A percentile compares a stretch with the other conserved stretches of the same genome.
Evolutionary conservation across 805 yeast genomes (phyloP).

Genomic region (Candida broadrunensis): DNA sequence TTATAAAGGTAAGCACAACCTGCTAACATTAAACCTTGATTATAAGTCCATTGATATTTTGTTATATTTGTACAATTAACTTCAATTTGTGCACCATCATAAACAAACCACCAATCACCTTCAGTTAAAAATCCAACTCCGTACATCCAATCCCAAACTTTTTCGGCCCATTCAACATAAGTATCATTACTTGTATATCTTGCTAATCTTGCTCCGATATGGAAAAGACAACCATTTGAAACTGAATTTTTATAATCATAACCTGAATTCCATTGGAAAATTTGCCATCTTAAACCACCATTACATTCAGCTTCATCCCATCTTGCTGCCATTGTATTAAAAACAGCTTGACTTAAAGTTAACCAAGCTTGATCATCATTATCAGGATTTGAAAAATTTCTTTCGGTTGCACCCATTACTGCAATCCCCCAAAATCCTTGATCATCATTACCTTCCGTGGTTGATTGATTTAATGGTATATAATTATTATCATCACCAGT

Average conservation of each 20-base stretch:
- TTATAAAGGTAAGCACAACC: conserved; percentile 84
- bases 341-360: conserved; percentile 39
- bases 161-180: conserved; percentile 40
- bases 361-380: conserved; percentile 37
- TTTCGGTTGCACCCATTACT: conserved; percentile 88
- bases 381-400: conserved; percentile 64
- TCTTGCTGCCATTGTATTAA: conserved; percentile 43
- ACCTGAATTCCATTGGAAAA: conserved; percentile 47
- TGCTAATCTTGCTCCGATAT: conserved; percentile 43
- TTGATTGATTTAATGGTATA: conserved; percentile 83
- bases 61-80: conserved; percentile 63
- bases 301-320: conserved; percentile 38
- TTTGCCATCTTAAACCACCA: conserved; percentile 49
- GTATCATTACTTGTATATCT: conserved; percentile 38
- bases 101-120: conserved; percentile 49
- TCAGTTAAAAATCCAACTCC: conserved; percentile 42
- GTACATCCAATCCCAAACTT: conserved; percentile 45
- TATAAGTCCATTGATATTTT: conserved; percentile 77
- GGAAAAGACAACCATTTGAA: conserved; percentile 43
- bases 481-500: conserved; percentile 65
- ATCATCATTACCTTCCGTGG: conserved; percentile 97
- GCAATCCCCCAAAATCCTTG: conserved; percentile 97
- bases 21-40: conserved; percentile 72
- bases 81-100: conserved; percentile 66
- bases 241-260: conserved; percentile 45